Base-by-base conservation (phyloP, 1,284 basidiomycete species). In the Hortiboletus rubellus region DNA sequence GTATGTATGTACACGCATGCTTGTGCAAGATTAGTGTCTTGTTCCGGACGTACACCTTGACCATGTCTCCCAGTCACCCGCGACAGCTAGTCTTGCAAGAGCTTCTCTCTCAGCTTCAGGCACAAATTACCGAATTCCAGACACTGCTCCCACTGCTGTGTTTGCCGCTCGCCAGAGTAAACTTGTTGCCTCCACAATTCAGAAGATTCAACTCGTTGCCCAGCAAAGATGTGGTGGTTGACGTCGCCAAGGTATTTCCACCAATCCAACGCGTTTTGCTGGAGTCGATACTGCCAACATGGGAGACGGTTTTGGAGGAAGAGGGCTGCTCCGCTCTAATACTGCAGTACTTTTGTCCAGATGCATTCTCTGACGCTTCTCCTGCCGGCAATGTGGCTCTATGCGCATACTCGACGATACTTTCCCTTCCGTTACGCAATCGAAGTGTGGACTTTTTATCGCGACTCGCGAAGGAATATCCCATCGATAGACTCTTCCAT, bases 311-410 rank as follows among this genome's bases (percentile, higher is more conserved):
- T 0, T 74, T 94, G n/a, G 66, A 70, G 24, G 82, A 87, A 49
- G 73, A 81, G 33, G 69, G 77, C 14, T 72, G 74, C 15, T 72
- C 73, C 24, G 59, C 70, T 2, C 70, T 90, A 7, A 61, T 83
- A 7, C 78, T 83, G 49, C 85, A 88, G 60, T 90, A 85, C 69
- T 89, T 92, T 67, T 84, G 84, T 65, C 90, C 90, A 3, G 82
- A 86, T 63, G 63, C 74, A 22, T 82, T 85, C 66, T 79, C 74
- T 12, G 83, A 79, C 60, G 71, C 82, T 1, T 77, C 75, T 7
- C 64, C 73, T 5, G 80, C 86, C 1, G 83, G 82, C 31, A 74
- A 84, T 46, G 74, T 88, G 15, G 83, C 82, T 14, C 54, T 85
- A 2, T 72, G 76, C 46, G 86, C 87, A 5, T 89, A 89, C 67